Base-by-base conservation (phyloP, 2,329 filamentous ascomycete species). In the Colletotrichum simmondsii region DNA sequence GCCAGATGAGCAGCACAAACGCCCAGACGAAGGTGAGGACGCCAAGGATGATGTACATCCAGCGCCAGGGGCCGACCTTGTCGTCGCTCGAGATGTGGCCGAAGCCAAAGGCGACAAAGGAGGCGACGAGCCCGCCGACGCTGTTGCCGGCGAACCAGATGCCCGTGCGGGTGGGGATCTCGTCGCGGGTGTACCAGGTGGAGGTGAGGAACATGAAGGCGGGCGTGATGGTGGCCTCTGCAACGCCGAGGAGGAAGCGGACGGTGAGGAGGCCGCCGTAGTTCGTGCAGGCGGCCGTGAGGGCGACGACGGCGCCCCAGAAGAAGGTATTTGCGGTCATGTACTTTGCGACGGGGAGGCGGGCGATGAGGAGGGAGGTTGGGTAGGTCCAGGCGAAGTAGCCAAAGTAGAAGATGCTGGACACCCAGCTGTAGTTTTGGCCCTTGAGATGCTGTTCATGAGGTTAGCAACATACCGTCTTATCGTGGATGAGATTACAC, bases 21-120 rank as follows among this genome's bases (percentile, higher is more conserved):
- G 84, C 85, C 85, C 88, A 88, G 3, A 89, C 75, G 65, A 88
- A 86, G 0, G 89, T 91, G 0, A 80, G 77, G 0, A 83, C 70
- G 1, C 89, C 89, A 1, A 90, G 82, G 32, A 90, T 82, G 72
- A 89, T 87, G 77, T 89, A 91, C 85, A 91, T 88, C 86, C 87
- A 89, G 63, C 85, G 83, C 88, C 89, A 91, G 4, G 87, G 85
- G 22, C 81, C 82, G 19, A 90, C 76, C 14, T 78, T 71, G 60
- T 85, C 80, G 11, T 79, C 71, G 58, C 84, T 80, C 19, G 83
- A 75, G 54, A 90, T 83, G 73, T 91, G 89, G 0, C 89, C 90
- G 8, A 91, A 81, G 2, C 85, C 89, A 71, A 88, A 92, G 2
- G 88, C 87, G 8, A 90, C 79, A 2, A 89, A 78, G 32, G 85